Base-by-base conservation (phyloP, 2,329 filamentous ascomycete species). In the Exophiala bonariae region DNA sequence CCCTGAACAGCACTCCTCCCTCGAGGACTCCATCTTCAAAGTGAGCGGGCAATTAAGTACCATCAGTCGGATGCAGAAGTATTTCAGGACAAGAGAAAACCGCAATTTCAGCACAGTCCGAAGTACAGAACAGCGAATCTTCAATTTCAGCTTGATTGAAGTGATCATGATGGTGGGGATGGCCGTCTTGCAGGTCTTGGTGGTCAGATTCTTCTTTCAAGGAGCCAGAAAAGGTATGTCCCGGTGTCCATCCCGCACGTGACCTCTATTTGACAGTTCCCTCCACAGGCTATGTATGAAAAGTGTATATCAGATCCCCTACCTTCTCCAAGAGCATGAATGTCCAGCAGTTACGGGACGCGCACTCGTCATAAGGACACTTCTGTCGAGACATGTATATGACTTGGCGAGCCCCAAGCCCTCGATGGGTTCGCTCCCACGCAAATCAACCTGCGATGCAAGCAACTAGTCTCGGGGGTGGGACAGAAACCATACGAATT, bases 171-270 rank as follows among this genome's bases (percentile, higher is more conserved):
- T 99, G 75, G 77, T 96, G 55, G 87, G 85, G 50, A 99, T 99
- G 95, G 93, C 92, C 35, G 91, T 83, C 37, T 72, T 99, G 66
- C 95, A 99, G 75, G 93, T 99, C 41, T 96, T 97, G 69, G 85
- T 99, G 60, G 93, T 99, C 61, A 78, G 89, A 58, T 97, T 97
- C 84, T 99, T 99, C 76, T 99, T 99, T 82, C 92, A 96, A 78
- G 90, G 82, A 30, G 81, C 81, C n/a, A 69, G 82, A 64, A 85
- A 85, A 75, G 82, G 82, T 59, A 34, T 44, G 54, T 52, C 14
- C 41, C 33, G 31, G n/a, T 10, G 11, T 26, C 23, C 23, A 11
- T 6, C 6, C 6, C 23, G 6, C 23, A 26, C 11, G 6, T 26
- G 23, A 11, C 6, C 11, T 26, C 11, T 6, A 6, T 26, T 11